Percentiles rank a stretch among this genome's conserved stretches.
phyloP scores from a whole-genome alignment of 1,284 basidiomycete species.

The Melampsora larici-populina region DNA sequence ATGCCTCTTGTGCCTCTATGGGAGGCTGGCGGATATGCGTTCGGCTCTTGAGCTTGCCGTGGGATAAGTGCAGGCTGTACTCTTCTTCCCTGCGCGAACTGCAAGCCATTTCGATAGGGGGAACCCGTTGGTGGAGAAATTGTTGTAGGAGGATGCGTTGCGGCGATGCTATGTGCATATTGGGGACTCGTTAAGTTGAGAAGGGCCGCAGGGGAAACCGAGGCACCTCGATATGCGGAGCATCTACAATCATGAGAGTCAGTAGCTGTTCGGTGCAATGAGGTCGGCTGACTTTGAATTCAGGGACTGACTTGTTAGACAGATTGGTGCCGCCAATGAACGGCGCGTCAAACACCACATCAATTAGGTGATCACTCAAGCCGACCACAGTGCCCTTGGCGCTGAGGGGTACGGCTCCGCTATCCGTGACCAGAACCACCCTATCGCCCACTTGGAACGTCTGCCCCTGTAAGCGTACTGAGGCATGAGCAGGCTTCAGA shows the following conservation, averaged over 20 bases:
- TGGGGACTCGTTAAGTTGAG: slow-evolving; percentile 31
- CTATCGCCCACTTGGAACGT: slow-evolving; percentile 89
- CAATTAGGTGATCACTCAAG: slow-evolving; percentile 77
- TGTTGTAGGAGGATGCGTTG: neutral
- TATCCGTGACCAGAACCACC: slow-evolving; percentile 89
- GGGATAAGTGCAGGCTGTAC: too few species aligned
- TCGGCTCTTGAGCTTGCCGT: too few species aligned
- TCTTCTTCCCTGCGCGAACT: too few species aligned
- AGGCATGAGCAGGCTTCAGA: slow-evolving; percentile 85
- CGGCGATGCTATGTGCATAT: slow-evolving; percentile 22
- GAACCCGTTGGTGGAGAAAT: too few species aligned
- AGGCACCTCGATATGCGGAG: slow-evolving; percentile 21
- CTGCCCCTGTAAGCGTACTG: slow-evolving; percentile 85
- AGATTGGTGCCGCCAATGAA: slow-evolving; percentile 91
- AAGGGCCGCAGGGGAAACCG: slow-evolving; percentile 5
- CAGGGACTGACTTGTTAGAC: slow-evolving; percentile 66
- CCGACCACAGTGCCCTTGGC: slow-evolving; percentile 93
- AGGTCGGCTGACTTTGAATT: neutral
- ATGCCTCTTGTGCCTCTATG: too few species aligned
- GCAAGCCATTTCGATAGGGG: too few species aligned
- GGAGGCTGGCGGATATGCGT: too few species aligned
- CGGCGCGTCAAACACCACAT: slow-evolving; percentile 92
- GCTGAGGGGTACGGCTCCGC: slow-evolving; percentile 82
- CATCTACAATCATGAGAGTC: slow-evolving; percentile 13
- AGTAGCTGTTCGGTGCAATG: neutral